Evolutionary conservation across 1,139 yeast genomes (phyloP).

Genomic region (Geotrichum restrictum): DNA sequence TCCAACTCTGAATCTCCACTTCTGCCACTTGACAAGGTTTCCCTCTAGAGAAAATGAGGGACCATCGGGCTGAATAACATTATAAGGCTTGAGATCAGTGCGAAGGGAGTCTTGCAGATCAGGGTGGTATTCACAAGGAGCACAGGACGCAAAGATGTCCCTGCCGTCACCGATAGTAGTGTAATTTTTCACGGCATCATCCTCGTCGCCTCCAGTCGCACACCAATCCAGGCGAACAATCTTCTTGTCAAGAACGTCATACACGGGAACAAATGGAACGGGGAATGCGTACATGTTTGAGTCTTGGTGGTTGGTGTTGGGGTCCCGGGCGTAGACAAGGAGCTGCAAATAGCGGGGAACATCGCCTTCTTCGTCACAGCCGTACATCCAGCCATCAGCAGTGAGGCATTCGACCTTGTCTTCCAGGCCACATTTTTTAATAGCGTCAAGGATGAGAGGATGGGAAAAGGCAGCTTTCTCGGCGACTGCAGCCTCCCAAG

Average conservation of each 20-base stretch:
- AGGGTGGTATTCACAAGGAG: conserved; percentile 49
- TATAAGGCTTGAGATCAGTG: conserved; percentile 66
- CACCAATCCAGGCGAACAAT: conserved; percentile 74
- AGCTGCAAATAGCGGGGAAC: conserved; percentile 67
- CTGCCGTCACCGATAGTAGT: conserved; percentile 52
- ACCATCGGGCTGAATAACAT: conserved; percentile 80
- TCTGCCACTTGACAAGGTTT: conserved; percentile 72
- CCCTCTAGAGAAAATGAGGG: conserved; percentile 69
- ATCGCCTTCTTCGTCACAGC: conserved; percentile 78
- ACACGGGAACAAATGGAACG: conserved; percentile 75
- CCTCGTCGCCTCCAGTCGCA: conserved; percentile 60
- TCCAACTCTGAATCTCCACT: conserved; percentile 80
- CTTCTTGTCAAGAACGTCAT: conserved; percentile 60
- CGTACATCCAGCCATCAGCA: conserved; percentile 93
- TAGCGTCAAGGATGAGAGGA: conserved; percentile 60
- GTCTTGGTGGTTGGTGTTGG: conserved; percentile 68
- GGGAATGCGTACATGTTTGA: conserved; percentile 85
- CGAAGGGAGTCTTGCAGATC: conserved; percentile 44
- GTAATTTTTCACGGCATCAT: conserved; percentile 40
- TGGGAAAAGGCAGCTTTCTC: conserved; percentile 73
- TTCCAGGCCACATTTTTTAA: conserved; percentile 56
- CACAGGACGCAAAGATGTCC: conserved; percentile 68
- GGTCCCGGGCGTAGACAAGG: conserved; percentile 58
- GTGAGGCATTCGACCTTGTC: conserved; percentile 49
- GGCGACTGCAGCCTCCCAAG: conserved; percentile 59